Evolutionary conservation across 495 filamentous ascomycete genomes (phyloP).

Genomic region (Tuber borchii): DNA sequence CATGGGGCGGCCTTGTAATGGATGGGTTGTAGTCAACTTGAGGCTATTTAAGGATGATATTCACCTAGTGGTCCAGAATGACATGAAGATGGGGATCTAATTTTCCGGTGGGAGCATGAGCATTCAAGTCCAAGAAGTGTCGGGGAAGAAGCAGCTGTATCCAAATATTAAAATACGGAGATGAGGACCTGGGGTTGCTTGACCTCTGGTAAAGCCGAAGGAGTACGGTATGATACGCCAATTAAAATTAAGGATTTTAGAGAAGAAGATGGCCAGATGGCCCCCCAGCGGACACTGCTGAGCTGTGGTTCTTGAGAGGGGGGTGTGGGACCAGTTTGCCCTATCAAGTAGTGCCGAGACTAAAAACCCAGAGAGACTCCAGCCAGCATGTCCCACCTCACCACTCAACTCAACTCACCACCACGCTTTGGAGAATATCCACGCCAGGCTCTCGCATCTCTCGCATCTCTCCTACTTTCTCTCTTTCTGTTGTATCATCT

Average conservation of each 20-base stretch:
- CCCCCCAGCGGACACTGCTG: background rate
- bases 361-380: conserved; percentile 30
- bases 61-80: background rate
- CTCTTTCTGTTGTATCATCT: background rate
- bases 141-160: background rate
- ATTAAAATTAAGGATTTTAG: background rate
- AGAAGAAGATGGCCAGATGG: conserved; percentile 2
- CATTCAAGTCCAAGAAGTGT: background rate
- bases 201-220: background rate
- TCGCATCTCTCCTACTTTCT: conserved; percentile 1
- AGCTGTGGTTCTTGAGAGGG: conserved; percentile 7
- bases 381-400: conserved; percentile 38
- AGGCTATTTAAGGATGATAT: background rate
- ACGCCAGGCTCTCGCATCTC: background rate
- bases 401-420: conserved; percentile 9
- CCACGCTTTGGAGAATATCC: background rate
- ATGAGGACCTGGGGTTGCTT: background rate
- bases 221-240: background rate
- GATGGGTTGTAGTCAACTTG: background rate
- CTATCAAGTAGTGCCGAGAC: conserved; percentile 38
- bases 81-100: background rate
- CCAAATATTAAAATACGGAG: background rate
- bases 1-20: background rate
- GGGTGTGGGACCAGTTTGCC: conserved; percentile 37
- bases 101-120: background rate